phyloP scores from a whole-genome alignment of 768 basidiomycete species.

The Tylopilus vinaceipallidus region DNA sequence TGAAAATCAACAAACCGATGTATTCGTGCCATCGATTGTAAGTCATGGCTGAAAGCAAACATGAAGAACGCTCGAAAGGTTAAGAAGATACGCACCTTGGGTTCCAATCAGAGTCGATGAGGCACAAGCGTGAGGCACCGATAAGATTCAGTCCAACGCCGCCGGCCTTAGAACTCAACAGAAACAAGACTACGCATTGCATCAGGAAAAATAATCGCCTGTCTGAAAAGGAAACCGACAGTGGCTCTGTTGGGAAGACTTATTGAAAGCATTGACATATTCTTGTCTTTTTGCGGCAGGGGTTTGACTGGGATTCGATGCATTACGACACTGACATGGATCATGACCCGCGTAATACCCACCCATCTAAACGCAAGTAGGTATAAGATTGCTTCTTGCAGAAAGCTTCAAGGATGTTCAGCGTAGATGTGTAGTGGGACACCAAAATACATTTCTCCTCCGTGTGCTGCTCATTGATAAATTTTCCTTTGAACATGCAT shows the following conservation, averaged over 20 bases:
- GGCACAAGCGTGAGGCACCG: conserved; percentile 83
- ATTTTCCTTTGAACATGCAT: not conserved
- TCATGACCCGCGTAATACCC: not conserved
- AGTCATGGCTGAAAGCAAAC: conserved; percentile 60
- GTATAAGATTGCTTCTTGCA: conserved; percentile 77
- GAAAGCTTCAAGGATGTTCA: conserved; percentile 86
- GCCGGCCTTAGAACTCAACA: conserved; percentile 93
- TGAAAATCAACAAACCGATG: conserved; percentile 58
- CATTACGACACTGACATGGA: conserved; percentile 3
- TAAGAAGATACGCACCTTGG: conserved; percentile 53
- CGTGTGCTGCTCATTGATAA: conserved; percentile 47
- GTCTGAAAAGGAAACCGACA: conserved; percentile 45
- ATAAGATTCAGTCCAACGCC: conserved; percentile 93
- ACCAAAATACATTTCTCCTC: conserved; percentile 95
- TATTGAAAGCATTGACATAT: conserved; percentile 88
- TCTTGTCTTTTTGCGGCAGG: conserved; percentile 77
- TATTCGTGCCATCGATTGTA: conserved; percentile 97
- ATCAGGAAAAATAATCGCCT: conserved; percentile 1
- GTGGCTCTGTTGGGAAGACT: conserved; percentile 61
- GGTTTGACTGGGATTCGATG: conserved; percentile 54
- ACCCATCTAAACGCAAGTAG: conserved; percentile 89
- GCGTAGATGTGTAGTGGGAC: conserved; percentile 94
- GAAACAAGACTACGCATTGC: conserved; percentile 66
- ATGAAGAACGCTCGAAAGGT: not conserved
- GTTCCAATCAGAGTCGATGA: conserved; percentile 94